Evolutionary conservation across 768 basidiomycete species (phyloP), one percentile per base, ranked within the genome.

Genomic region (Sutorius australiensis): DNA sequence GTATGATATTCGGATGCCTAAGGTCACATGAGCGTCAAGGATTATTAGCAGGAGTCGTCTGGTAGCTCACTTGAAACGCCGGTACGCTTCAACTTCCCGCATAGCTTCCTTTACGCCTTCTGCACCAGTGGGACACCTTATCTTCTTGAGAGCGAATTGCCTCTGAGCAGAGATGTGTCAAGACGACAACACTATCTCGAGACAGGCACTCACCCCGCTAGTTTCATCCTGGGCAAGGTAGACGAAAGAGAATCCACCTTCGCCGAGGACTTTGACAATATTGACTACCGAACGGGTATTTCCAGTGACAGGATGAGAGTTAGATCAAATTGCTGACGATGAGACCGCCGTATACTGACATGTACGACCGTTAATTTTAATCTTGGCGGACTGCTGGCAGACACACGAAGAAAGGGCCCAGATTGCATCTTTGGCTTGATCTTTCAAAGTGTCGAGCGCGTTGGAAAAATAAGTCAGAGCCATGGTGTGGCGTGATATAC

Each of bases 1-100:
- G 89, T 67, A 99, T 99, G 63, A 98, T 98, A 69, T 98, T 98
- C 17, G 89, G 89, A 69, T 98, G 95, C 67, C 92, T 94, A 59
- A 53, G 21, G 30, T 19, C 21, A 51, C 41, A 24, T 48, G 30
- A 24, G 8, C 21, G 48, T 49, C 27, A 41, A 45, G 37, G 30
- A 14, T 14, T 31, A 32, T 24, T 47, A 13, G 10, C 17, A 41
- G 44, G 36, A 30, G 30, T 32, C 21, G 39, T 2, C 31, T 27
- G 16, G 16, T 37, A 21, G 76, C 87, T 71, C 68, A 91, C 91
- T 84, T 90, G 78, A 98, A 98, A 54, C 95, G 81, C 64, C 93
- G 78, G 69, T 97, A 97, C 0, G 97, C 95, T 67, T 95, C 92
- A 3, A 92, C 87, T 67, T 92, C 92, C 46, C 84, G 77, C 89